These are phyloP conservation scores for Talaromyces sp. DNA, from an alignment of 2,329 filamentous ascomycete species.

Conservation along the genomic window DNA sequence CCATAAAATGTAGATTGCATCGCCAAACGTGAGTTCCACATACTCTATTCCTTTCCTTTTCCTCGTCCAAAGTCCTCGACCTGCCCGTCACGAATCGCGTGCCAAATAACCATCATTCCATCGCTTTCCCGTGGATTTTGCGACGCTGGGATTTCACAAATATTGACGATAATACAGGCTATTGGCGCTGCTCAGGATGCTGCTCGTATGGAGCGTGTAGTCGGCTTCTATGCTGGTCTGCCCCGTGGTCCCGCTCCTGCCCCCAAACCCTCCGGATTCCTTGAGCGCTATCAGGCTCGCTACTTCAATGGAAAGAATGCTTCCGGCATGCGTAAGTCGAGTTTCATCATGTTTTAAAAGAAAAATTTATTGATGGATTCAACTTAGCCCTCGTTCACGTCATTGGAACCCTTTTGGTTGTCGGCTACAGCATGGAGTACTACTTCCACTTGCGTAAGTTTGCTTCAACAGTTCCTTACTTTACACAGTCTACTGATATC, in stretches of 20 bases:
- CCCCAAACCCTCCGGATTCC: slow-evolving; percentile 71
- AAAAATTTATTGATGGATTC: slow-evolving; percentile 12
- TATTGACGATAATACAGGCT: slow-evolving; percentile 57
- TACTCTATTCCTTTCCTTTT: slow-evolving; percentile 1
- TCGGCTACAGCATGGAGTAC: slow-evolving; percentile 98
- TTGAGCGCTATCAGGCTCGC: slow-evolving; percentile 76
- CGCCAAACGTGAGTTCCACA: slow-evolving; percentile 35
- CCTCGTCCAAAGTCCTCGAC: not conserved
- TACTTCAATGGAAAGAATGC: slow-evolving; percentile 91
- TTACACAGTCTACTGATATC: not conserved
- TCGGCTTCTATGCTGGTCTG: slow-evolving; percentile 98
- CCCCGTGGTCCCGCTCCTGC: slow-evolving; percentile 87
- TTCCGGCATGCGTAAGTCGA: slow-evolving; percentile 73
- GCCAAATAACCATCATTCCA: not conserved
- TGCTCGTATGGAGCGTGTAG: slow-evolving; percentile 93
- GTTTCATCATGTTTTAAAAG: not conserved
- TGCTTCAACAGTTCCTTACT: not conserved
- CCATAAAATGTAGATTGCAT: slow-evolving; percentile 30
- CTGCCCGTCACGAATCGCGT: not conserved
- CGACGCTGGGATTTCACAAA: not conserved
- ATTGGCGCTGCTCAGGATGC: slow-evolving; percentile 94
- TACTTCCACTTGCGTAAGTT: slow-evolving; percentile 98
- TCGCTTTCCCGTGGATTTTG: not conserved
- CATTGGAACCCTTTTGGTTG: slow-evolving; percentile 67
- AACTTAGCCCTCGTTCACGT: slow-evolving; percentile 76